These are phyloP conservation scores for Staphylotrichum tortipilum DNA, from an alignment of 495 filamentous ascomycete species.

Conservation along the genomic window DNA sequence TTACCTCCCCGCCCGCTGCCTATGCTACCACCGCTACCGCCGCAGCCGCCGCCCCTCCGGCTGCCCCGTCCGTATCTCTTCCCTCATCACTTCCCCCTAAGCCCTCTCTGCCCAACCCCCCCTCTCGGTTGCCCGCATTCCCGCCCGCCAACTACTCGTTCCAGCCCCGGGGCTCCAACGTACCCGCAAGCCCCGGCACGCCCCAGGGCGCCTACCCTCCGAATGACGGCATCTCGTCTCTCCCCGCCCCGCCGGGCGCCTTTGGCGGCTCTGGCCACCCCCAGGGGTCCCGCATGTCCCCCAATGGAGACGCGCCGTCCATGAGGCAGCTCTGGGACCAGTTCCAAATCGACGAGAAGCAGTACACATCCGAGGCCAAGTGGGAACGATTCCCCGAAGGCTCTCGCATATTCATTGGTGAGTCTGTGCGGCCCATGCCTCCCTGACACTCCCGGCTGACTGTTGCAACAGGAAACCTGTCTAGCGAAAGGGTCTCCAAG, in stretches of 20 bases:
- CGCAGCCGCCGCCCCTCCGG: conserved; percentile 23
- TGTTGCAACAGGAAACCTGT: conserved; percentile 70
- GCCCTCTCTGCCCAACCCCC: conserved; percentile 30
- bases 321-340: conserved; percentile 66
- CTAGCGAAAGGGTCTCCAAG: conserved; percentile 87
- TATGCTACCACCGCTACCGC: too few relatives aligned
- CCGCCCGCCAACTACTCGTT: conserved; percentile 27
- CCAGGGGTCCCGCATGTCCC: conserved; percentile 37
- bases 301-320: conserved; percentile 5
- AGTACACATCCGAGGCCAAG: conserved; percentile 33
- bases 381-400: conserved; percentile 89
- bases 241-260: conserved; percentile 54
- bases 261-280: conserved; percentile 22
- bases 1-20: too few relatives aligned
- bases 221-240: conserved; percentile 42
- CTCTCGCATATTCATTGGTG: conserved; percentile 87
- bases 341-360: conserved; percentile 70
- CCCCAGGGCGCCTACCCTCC: conserved; percentile 38
- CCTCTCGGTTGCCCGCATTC: conserved; percentile 28
- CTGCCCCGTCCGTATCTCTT: conserved; percentile 37
- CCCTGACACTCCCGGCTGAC: neutral
- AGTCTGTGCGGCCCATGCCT: conserved; percentile 28
- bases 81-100: conserved; percentile 45
- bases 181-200: conserved; percentile 44
- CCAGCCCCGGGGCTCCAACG: conserved; percentile 12